These are phyloP conservation scores for Clavulina sp. DNA, from an alignment of 768 basidiomycete species.

Conservation along the genomic window DNA sequence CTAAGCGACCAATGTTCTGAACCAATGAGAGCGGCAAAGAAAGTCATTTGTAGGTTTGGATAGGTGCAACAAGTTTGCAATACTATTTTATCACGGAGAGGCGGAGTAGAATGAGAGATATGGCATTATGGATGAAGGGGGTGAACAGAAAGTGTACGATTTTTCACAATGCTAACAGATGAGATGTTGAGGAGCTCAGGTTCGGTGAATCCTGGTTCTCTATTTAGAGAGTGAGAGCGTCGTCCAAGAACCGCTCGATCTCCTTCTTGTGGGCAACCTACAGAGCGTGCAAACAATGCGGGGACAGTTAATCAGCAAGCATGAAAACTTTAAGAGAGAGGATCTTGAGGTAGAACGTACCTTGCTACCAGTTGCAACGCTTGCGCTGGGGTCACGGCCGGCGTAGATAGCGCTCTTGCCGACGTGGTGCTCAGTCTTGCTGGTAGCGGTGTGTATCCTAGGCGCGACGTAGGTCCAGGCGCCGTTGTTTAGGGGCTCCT, in stretches of 20 bases:
- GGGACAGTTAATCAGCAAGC: not conserved
- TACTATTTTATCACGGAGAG: no score
- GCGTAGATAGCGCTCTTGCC: conserved; percentile 85
- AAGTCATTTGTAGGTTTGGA: no score
- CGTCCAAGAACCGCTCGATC: conserved; percentile 46
- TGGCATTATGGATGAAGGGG: no score
- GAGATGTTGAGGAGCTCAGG: no score
- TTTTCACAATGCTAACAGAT: no score
- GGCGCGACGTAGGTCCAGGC: conserved; percentile 94
- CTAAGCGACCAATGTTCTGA: no score
- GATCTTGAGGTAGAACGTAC: conserved; percentile 20
- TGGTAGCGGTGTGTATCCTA: conserved; percentile 83
- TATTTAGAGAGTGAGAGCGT: conserved; percentile 18
- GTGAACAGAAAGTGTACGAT: no score
- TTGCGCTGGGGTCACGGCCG: conserved; percentile 81
- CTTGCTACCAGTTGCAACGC: conserved; percentile 86
- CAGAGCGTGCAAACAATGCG: not conserved
- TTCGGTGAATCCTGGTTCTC: no score
- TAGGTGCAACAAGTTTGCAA: no score
- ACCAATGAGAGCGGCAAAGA: no score
- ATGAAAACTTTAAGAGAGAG: not conserved
- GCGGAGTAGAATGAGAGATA: no score
- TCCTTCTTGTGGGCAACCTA: conserved; percentile 81
- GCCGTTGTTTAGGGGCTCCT: conserved; percentile 94
- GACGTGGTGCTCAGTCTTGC: conserved; percentile 77